Evolutionary conservation across 2,329 filamentous ascomycete species (phyloP).

Genomic region (Phialophora macrospora): DNA sequence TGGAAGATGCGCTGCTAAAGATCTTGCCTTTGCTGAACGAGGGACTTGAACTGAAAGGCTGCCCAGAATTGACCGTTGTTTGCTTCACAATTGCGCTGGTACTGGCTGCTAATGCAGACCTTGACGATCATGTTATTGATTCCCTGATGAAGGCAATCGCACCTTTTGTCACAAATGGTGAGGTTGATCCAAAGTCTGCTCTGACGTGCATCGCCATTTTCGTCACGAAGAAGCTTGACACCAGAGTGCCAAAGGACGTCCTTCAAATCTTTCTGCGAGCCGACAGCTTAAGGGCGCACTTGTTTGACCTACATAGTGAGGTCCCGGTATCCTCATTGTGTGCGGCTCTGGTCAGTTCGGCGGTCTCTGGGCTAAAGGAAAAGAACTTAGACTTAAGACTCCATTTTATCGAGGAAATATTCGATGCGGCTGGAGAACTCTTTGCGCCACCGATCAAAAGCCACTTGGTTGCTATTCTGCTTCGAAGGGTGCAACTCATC

Average conservation of each 20-base stretch:
- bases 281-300: conserved; percentile 42
- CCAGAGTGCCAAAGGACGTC: conserved; percentile 71
- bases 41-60: conserved; percentile 74
- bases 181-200: conserved; percentile 65
- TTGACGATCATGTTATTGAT: conserved; percentile 80
- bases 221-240: conserved; percentile 75
- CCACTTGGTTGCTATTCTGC: conserved; percentile 23
- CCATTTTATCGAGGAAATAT: conserved; percentile 31
- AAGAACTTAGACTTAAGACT: conserved; percentile 40
- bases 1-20: conserved; percentile 74
- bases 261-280: conserved; percentile 58
- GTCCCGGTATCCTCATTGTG: conserved; percentile 25
- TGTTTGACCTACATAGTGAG: conserved; percentile 43
- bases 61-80: conserved; percentile 78
- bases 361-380: conserved; percentile 35
- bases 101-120: conserved; percentile 77
- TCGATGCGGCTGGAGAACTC: conserved; percentile 32
- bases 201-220: conserved; percentile 81
- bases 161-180: conserved; percentile 75
- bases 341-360: conserved; percentile 23
- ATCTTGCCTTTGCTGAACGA: conserved; percentile 74
- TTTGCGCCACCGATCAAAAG: conserved; percentile 15
- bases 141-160: conserved; percentile 89
- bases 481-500: conserved; percentile 24
- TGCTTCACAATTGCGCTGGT: conserved; percentile 91